phyloP scores from a whole-genome alignment of 208 protist genomes.

The Trypanosoma boissoni region DNA sequence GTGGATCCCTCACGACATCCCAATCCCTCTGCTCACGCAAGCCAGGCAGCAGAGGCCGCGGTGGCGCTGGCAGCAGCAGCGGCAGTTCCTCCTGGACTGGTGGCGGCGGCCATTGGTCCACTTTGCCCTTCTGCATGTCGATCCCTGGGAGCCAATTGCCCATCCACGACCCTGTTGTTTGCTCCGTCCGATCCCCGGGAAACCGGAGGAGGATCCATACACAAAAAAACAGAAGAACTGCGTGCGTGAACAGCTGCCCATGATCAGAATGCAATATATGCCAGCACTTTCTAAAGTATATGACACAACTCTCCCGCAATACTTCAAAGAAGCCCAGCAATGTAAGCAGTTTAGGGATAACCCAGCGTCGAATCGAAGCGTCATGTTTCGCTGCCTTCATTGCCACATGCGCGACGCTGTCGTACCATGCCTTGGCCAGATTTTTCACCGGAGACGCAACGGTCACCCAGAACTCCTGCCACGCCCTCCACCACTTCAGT shows the following conservation, averaged over 20 bases:
- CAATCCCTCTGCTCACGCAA: no score
- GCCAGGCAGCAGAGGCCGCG: neutral
- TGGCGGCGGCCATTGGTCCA: no score
- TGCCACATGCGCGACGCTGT: constrained; percentile 60
- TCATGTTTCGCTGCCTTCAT: constrained; percentile 45
- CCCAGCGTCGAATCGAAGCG: constrained; percentile 70
- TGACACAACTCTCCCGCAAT: constrained; percentile 26
- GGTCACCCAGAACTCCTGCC: constrained; percentile 77
- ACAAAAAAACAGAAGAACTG: neutral
- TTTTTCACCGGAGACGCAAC: constrained; percentile 79
- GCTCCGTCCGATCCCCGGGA: no score
- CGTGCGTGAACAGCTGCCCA: constrained; percentile 11
- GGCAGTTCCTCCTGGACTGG: no score
- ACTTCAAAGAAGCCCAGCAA: constrained; percentile 15
- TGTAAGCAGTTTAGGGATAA: constrained; percentile 23
- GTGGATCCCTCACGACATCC: no score
- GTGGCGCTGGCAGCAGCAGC: neutral
- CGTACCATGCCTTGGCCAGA: constrained; percentile 72
- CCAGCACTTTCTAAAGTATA: constrained; percentile 39
- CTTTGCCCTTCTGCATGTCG: no score
- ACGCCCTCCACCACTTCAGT: constrained; percentile 60
- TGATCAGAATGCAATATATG: constrained; percentile 7
- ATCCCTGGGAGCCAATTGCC: no score
- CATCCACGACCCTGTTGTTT: no score
- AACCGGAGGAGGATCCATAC: neutral